These are phyloP conservation scores for Phytophthora pinifolia DNA, from an alignment of 352 stramenopile species.

Conservation along the genomic window DNA sequence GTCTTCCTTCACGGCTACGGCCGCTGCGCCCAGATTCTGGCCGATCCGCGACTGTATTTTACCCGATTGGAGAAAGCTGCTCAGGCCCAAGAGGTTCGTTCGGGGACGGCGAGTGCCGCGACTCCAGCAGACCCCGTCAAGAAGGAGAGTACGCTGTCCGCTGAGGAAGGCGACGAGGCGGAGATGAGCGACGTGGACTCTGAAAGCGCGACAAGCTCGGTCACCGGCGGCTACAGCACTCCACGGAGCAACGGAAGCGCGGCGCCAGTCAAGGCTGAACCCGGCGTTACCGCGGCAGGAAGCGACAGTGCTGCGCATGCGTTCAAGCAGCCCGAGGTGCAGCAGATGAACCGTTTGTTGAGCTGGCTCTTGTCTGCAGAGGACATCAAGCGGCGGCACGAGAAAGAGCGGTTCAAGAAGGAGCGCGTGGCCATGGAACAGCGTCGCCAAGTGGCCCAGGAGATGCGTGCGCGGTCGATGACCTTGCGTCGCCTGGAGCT, in stretches of 20 bases:
- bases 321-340: conserved; percentile 88
- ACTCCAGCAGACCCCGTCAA: conserved; percentile 9
- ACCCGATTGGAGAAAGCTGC: conserved; percentile 57
- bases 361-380: conserved; percentile 86
- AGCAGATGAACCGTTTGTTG: conserved; percentile 88
- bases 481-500: conserved; percentile 74
- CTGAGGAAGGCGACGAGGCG: conserved; percentile 23
- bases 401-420: conserved; percentile 78
- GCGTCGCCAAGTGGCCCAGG: conserved; percentile 65
- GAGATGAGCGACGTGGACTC: conserved; percentile 53
- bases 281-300: not conserved
- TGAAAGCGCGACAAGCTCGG: conserved; percentile 46
- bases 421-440: conserved; percentile 70
- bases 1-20: conserved; percentile 88
- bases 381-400: conserved; percentile 82
- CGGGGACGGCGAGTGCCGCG: conserved; percentile 1
- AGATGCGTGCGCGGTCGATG: conserved; percentile 65
- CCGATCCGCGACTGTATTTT: conserved; percentile 75
- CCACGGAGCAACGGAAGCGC: conserved; percentile 29
- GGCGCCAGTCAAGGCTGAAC: conserved; percentile 27
- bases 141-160: conserved; percentile 12
- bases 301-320: conserved; percentile 31
- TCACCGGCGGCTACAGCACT: conserved; percentile 32
- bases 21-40: conserved; percentile 80
- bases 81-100: conserved; percentile 19